Base-by-base conservation (phyloP, 2,329 filamentous ascomycete genomes). In the Pestalotiopsis fici region DNA sequence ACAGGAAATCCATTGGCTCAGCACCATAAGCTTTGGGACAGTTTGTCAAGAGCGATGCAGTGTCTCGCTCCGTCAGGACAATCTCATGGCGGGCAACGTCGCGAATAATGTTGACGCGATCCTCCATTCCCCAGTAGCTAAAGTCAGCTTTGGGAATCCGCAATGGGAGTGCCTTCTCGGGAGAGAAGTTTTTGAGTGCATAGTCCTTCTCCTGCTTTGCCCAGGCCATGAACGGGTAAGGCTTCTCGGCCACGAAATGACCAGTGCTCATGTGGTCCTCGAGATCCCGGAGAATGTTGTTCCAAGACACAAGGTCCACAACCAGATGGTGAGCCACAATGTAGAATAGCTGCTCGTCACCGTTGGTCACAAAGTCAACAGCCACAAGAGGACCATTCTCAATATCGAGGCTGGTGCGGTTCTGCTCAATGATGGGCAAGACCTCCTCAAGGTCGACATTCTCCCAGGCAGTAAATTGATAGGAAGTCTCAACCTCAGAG, bases 261-360 rank as follows among this genome's bases (percentile, higher is more conserved):
- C 71, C 59, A 27, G 61, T 65, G 7, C 77, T 73, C 4, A 85
- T 71, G 1, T 80, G 69, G 3, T 76, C 74, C 65, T 85, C 82
- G 0, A 85, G 72, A 57, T 85, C 82, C 39, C 81, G 78, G 0
- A 84, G 71, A 2, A 85, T 74, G 3, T 82, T 76, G 13, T 80
- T 75, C 83, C 83, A 85, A 0, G 82, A 82, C 0, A 85, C 81
- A 3, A 84, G 70, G 64, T 85, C 83, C 12, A 85, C 76, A 1
- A 80, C 75, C 0, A 81, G 70, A 65, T 82, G 80, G 18, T 81
- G 79, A 2, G 74, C 76, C 4, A 75, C 71, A 13, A 82, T 60
- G 7, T 77, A 78, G 0, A 80, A 59, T 1, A 73, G 56, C 50
- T 78, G 78, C 9, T 70, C 31, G 3, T 67, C 67, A 1, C 65